Base-by-base conservation (phyloP, 2,329 filamentous ascomycete genomes). In the Septoria linicola region DNA sequence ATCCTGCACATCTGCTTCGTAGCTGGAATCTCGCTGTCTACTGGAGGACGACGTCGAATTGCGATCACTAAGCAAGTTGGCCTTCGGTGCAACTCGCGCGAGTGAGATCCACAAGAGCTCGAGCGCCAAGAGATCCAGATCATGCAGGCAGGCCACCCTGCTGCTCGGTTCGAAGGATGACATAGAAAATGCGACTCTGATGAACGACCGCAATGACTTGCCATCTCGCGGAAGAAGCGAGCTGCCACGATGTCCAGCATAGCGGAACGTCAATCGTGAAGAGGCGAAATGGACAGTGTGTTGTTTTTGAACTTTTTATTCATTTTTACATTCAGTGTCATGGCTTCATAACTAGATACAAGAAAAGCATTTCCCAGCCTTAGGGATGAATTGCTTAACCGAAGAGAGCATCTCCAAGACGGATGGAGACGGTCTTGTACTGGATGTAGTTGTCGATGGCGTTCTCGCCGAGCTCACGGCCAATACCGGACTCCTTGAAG, bases 391-490 rank as follows among this genome's bases (percentile, higher is more conserved):
- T 20, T 55, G 39, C 58, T 63, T 72, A 76, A 70, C 73, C 73
- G 63, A 77, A 77, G 35, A 77, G 64, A 37, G 75, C 73, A 66
- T 76, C 75, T 51, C 73, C 75, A 37, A 77, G 68, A 58, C 75
- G 68, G 62, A 77, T 77, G 47, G 63, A 71, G 40, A 70, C 68
- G 30, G 68, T 68, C 66, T 69, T 70, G 54, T 64, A 66, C 52
- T 69, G 65, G 10, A 65, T 55, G 63, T 76, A 76, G 64, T 76
- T 76, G 46, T 73, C 73, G 16, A 77, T 64, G 30, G 75, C 74
- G 25, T 72, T 72, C 72, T 77, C 74, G 53, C 75, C 75, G 37
- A 77, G 63, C 65, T 77, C 75, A 58, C 75, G 73, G 21, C 75
- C 75, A 40, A 76, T 71, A 62, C 75, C 75, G 14, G 59, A 70